Evolutionary conservation across 306 rosid genomes (phyloP).

Genomic region (Malus asiatica): DNA sequence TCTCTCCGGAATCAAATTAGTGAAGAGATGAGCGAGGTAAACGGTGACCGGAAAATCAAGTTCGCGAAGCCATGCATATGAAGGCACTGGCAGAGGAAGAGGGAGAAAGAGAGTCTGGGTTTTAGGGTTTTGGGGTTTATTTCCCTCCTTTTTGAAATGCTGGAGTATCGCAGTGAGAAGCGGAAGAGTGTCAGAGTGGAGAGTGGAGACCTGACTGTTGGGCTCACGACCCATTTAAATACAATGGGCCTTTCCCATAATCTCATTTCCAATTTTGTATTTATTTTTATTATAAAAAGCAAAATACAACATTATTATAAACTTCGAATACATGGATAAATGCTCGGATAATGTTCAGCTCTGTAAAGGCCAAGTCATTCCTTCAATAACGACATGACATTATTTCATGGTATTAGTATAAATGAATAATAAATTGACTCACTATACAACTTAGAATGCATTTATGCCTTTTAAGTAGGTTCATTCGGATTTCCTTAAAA

Average conservation of each 20-base stretch:
- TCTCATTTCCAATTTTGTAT: neutral
- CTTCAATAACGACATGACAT: too few relatives aligned
- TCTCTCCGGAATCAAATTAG: neutral
- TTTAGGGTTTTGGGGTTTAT: conserved; percentile 32
- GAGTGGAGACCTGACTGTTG: neutral
- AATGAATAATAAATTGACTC: too few relatives aligned
- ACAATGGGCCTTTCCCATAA: too few relatives aligned
- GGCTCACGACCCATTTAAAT: neutral
- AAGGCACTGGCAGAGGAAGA: neutral
- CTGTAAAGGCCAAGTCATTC: too few relatives aligned
- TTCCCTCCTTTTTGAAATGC: conserved; percentile 50
- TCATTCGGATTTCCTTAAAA: too few relatives aligned
- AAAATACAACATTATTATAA: too few relatives aligned
- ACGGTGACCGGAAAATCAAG: neutral
- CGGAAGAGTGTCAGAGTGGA: neutral
- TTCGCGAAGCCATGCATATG: neutral
- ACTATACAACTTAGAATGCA: too few relatives aligned
- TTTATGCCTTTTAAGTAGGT: too few relatives aligned
- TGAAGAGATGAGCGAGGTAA: neutral
- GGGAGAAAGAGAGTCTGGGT: neutral
- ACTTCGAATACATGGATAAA: too few relatives aligned
- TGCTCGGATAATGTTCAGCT: too few relatives aligned
- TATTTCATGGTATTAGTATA: too few relatives aligned
- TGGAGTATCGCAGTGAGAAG: neutral
- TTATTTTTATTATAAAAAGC: too few relatives aligned